These are phyloP conservation scores for Tolypocladium amazonense DNA, from an alignment of 2,329 filamentous ascomycete species.

Conservation along the genomic window DNA sequence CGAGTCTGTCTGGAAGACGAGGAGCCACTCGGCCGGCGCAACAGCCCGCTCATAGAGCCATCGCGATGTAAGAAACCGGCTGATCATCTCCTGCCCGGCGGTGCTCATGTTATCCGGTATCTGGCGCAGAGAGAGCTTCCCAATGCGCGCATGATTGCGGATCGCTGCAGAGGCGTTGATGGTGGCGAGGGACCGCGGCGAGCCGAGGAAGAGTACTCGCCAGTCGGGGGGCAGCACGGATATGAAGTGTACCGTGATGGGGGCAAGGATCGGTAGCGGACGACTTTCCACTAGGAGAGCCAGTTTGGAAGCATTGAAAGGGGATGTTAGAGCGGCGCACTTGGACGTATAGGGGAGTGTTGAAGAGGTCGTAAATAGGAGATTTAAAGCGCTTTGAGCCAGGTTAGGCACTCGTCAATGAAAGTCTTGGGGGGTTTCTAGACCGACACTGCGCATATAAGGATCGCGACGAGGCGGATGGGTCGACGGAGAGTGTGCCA, in stretches of 20 bases:
- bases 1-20: slow-evolving; percentile 45
- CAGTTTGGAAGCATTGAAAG: slow-evolving; percentile 26
- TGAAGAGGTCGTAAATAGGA: neutral
- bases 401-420: neutral
- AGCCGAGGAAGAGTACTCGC: slow-evolving; percentile 47
- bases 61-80: slow-evolving; percentile 38
- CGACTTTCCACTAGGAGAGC: slow-evolving; percentile 46
- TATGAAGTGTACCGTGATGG: slow-evolving; percentile 45
- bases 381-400: neutral
- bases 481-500: neutral
- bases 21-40: slow-evolving; percentile 39
- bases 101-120: slow-evolving; percentile 43
- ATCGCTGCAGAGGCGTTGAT: slow-evolving; percentile 36
- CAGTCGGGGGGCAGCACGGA: slow-evolving; percentile 45
- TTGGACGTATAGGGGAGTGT: neutral
- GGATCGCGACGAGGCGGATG: neutral
- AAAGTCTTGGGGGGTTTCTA: too few relatives aligned
- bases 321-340: too few relatives aligned
- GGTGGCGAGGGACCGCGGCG: slow-evolving; percentile 28
- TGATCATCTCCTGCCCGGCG: slow-evolving; percentile 39
- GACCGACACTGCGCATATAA: neutral
- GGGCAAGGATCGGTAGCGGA: slow-evolving; percentile 35
- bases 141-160: slow-evolving; percentile 27
- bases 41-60: slow-evolving; percentile 41
- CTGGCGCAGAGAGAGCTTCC: slow-evolving; percentile 39